Evolutionary conservation across 768 basidiomycete species (phyloP), one percentile per base, ranked within the genome.

Genomic region (Lactifluus subvellereus): DNA sequence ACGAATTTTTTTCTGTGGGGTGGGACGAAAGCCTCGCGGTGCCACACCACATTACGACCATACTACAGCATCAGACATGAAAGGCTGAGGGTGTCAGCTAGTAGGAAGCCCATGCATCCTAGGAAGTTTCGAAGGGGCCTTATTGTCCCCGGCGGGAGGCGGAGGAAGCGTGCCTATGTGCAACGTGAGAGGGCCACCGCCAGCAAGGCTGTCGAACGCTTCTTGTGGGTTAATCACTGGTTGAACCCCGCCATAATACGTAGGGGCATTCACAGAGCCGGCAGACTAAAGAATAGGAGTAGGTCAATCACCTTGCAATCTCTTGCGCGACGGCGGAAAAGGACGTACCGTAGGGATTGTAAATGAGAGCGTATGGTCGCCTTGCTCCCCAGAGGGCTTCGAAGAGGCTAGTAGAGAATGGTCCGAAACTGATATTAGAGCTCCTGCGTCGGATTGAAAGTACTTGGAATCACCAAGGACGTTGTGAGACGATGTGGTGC

Each of bases 81-180:
- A 27, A 27, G 27, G 27, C 2, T 27, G 27, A 27, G 82, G 27
- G 27, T 27, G 27, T 27, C 27, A 27, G 27, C 27, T 27, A 27
- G 27, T 47, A 20, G 45, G 18, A 13, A 30, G 50, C 50, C 22
- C 50, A 51, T 4, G 50, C 30, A 51, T 51, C 50, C 50, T 51
- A 14, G 50, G 50, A 33, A 51, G 20, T 33, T 33, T 51, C 27
- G 6, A 22, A 18, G 27, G 48, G 4, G 2, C 20, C 13, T 30
- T n/a, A 6, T 13, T 13, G 27, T 33, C 13, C 6, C 45, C 20
- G 10, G 27, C 20, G 0, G 50, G 30, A 4, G 50, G 27, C 20
- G 14, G 50, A 16, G 50, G 50, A 51, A 51, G 50, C 5, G 27
- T 30, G 50, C 50, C 50, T 6, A 51, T 33, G 3, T 51, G 50